These are phyloP conservation scores for Leptographium flavum DNA, from an alignment of 2,329 filamentous ascomycete genomes.

Conservation along the genomic window DNA sequence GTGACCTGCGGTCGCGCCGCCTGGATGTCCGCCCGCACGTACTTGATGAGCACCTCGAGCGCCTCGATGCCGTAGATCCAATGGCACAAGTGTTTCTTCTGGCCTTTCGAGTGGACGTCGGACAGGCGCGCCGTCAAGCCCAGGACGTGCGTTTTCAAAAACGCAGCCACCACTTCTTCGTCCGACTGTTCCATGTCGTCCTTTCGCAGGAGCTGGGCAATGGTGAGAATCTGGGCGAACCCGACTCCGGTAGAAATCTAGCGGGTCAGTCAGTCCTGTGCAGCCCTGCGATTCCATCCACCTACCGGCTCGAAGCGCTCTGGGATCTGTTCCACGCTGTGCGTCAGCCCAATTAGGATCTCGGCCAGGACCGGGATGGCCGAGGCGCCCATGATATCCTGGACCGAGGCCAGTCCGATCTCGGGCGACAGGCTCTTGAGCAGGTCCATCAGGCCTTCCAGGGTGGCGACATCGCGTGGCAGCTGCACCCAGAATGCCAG, in stretches of 20 bases:
- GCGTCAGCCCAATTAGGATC: slow-evolving; percentile 9
- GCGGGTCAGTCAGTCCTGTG: neutral
- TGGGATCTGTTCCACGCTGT: slow-evolving; percentile 1
- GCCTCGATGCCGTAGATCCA: slow-evolving; percentile 42
- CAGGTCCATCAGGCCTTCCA: slow-evolving; percentile 9
- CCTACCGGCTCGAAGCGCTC: slow-evolving; percentile 5
- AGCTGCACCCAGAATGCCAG: slow-evolving; percentile 25
- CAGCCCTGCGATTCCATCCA: neutral
- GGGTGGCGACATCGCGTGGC: slow-evolving; percentile 3
- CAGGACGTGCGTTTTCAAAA: slow-evolving; percentile 71
- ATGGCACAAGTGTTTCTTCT: slow-evolving; percentile 10
- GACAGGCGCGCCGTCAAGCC: slow-evolving; percentile 77
- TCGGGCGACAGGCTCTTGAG: slow-evolving; percentile 7
- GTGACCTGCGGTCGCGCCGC: slow-evolving; percentile 80
- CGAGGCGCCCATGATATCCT: slow-evolving; percentile 9
- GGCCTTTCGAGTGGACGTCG: slow-evolving; percentile 30
- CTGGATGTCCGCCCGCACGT: slow-evolving; percentile 59
- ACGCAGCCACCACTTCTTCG: slow-evolving; percentile 43
- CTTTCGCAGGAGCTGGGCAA: slow-evolving; percentile 16
- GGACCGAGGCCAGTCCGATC: slow-evolving; percentile 7
- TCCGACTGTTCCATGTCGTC: neutral
- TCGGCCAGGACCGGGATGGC: slow-evolving; percentile 10
- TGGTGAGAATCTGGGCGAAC: slow-evolving; percentile 8
- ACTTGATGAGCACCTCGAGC: slow-evolving; percentile 73
- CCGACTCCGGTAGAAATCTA: slow-evolving; percentile 3